A percentile compares a stretch with the other conserved stretches of the same genome.
Conservation (phyloP, 176 grass and related monocot species). For the Triticum turgidum region DNA sequence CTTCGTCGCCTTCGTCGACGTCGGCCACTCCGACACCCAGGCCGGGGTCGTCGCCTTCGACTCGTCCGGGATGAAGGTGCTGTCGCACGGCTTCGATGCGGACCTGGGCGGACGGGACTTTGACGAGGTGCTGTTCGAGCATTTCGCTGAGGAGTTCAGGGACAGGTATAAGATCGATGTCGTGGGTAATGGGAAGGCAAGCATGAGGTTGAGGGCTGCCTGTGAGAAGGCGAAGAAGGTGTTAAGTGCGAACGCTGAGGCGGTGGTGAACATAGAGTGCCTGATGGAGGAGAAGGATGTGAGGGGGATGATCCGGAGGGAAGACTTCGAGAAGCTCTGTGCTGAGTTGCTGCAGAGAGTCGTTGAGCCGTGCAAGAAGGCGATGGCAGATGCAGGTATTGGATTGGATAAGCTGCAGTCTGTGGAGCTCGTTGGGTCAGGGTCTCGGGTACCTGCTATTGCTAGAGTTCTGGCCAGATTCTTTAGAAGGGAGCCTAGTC, state of each 20-base stretch:
- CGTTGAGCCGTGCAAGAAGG: conserved; percentile 69
- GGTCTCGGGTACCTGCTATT: conserved; percentile 80
- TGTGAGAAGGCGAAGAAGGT: conserved; percentile 98
- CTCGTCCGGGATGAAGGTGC: conserved; percentile 55
- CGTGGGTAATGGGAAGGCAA: conserved; percentile 55
- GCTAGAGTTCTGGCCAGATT: conserved; percentile 68
- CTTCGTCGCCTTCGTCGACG: conserved; percentile 67
- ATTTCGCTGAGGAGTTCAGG: conserved; percentile 73
- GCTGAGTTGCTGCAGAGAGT: conserved; percentile 55
- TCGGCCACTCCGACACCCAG: conserved; percentile 91
- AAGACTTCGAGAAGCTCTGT: conserved; percentile 82
- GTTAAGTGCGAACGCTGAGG: conserved; percentile 73
- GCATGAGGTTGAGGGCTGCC: conserved; percentile 63
- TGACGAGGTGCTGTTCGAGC: conserved; percentile 75
- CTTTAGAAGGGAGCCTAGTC: conserved; percentile 77
- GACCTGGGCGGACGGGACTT: conserved; percentile 91
- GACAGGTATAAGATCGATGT: conserved; percentile 65
- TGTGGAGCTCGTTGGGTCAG: conserved; percentile 94
- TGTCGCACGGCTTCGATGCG: conserved; percentile 78
- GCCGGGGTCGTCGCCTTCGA: conserved; percentile 67
- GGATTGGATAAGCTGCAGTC: conserved; percentile 59
- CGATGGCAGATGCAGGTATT: conserved; percentile 46
- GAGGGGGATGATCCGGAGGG: conserved; percentile 74
- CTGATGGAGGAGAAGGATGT: conserved; percentile 99
- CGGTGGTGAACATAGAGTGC: conserved; percentile 80